These are phyloP conservation scores for Rehmannia glutinosa DNA, from an alignment of 257 asterid genomes.

Conservation along the genomic window DNA sequence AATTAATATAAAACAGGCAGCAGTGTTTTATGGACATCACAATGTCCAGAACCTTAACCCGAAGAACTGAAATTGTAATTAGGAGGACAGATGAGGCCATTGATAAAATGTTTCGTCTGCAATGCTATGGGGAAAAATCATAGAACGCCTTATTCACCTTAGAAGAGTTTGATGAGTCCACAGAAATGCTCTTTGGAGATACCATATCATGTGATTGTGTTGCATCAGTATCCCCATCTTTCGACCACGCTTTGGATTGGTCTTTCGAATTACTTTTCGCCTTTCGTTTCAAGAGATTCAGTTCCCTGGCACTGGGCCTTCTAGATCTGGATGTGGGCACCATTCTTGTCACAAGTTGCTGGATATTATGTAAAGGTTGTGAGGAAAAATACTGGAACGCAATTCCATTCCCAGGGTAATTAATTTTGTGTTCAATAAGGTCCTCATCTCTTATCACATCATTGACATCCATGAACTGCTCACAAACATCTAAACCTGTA, in stretches of 20 bases:
- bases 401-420: conserved; percentile 59
- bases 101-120: neutral
- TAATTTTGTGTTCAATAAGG: conserved; percentile 62
- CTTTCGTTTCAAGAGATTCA: conserved; percentile 90
- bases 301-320: conserved; percentile 98
- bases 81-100: neutral
- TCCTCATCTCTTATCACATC: conserved; percentile 97
- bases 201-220: conserved; percentile 64
- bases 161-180: conserved; percentile 57
- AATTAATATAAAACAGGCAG: neutral
- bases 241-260: conserved; percentile 79
- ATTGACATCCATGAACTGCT: conserved; percentile 96
- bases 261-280: conserved; percentile 87
- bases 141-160: conserved; percentile 49
- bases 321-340: conserved; percentile 82
- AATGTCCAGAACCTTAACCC: neutral
- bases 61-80: neutral
- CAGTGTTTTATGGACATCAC: conserved; percentile 1
- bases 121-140: neutral
- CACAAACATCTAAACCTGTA: conserved; percentile 91
- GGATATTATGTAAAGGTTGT: conserved; percentile 61
- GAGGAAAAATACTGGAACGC: conserved; percentile 64
- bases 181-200: conserved; percentile 53
- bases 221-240: conserved; percentile 73
- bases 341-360: conserved; percentile 72